phyloP scores from a whole-genome alignment of 106 monocot species.

The Dioscorea zingiberensis region DNA sequence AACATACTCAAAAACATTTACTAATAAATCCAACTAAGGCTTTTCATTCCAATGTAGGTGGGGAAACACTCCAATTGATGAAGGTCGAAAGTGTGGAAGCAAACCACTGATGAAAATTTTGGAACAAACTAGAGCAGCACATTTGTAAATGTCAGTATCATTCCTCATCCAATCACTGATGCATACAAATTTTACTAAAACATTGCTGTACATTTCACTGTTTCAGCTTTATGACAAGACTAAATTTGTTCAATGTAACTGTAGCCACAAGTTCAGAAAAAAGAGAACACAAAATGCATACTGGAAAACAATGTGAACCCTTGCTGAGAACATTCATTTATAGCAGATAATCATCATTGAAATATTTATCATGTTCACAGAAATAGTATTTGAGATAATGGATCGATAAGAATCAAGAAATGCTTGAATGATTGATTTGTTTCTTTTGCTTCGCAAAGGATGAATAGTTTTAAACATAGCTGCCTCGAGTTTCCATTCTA shows the following conservation, averaged over 20 bases:
- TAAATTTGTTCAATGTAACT: background rate
- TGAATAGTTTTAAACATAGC: background rate
- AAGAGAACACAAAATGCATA: too few relatives aligned
- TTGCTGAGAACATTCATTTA: background rate
- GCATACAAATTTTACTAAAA: background rate
- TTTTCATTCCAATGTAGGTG: slow-evolving; percentile 31
- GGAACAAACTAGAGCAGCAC: slow-evolving; percentile 32
- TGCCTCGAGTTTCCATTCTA: background rate
- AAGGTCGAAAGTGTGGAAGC: slow-evolving; percentile 62
- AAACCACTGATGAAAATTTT: slow-evolving; percentile 49
- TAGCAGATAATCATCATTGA: too few relatives aligned
- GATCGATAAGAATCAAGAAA: background rate
- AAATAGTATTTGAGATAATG: too few relatives aligned
- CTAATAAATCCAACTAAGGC: background rate
- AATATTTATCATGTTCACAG: too few relatives aligned
- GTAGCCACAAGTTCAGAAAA: background rate
- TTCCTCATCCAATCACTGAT: too few relatives aligned
- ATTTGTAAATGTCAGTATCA: background rate
- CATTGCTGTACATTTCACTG: background rate
- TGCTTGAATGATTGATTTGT: background rate
- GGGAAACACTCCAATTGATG: slow-evolving; percentile 67
- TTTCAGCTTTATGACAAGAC: too few relatives aligned
- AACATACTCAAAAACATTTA: background rate
- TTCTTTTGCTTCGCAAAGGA: too few relatives aligned
- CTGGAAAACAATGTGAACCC: background rate